Evolutionary conservation across 2,329 filamentous ascomycete species (phyloP), one percentile per base, ranked within the genome.

Genomic region (Dryadomyces quercus-mongolicae): DNA sequence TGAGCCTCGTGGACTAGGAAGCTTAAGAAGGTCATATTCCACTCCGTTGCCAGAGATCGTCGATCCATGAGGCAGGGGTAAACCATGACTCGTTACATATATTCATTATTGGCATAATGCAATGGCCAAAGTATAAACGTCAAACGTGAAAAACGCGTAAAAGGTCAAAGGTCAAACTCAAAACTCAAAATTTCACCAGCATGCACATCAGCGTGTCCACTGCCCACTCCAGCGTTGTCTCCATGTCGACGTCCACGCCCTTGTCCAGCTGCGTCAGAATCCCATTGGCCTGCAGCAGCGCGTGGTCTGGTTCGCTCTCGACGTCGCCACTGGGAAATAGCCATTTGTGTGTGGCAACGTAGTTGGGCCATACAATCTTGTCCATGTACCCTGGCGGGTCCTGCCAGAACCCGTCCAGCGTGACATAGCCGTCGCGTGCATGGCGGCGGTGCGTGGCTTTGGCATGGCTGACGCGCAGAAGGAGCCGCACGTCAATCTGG

Each of bases 351-450:
- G 89, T 81, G 53, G 78, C 74, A 3, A 86, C 87, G 68, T 96
- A 97, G 62, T 95, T 92, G 3, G 92, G 92, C 93, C 93, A 98
- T 5, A 98, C 93, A 54, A 98, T 79, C 65, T 86, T 80, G 66
- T 97, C 91, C 42, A 97, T 90, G 66, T 97, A 98, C 0, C 88
- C 91, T 0, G 89, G 89, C 0, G 93, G 93, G 67, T 98, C 93
- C 55, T 84, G 78, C 93, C 93, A 98, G 71, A 96, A 98, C 31
- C 91, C 92, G 63, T 96, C 82, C 5, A 86, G 68, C 3, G 88
- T 92, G 34, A 89, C 86, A 66, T 93, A 93, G 12, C 87, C 87
- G 60, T 78, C 81, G 53, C 88, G 73, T 0, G 81, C 81, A 64
- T 86, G 81, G 34, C 88, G 73, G 22, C 88, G 75, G 38, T 72